Conservation (phyloP, 352 stramenopile genomes). For the Globisporangium perplexum region DNA sequence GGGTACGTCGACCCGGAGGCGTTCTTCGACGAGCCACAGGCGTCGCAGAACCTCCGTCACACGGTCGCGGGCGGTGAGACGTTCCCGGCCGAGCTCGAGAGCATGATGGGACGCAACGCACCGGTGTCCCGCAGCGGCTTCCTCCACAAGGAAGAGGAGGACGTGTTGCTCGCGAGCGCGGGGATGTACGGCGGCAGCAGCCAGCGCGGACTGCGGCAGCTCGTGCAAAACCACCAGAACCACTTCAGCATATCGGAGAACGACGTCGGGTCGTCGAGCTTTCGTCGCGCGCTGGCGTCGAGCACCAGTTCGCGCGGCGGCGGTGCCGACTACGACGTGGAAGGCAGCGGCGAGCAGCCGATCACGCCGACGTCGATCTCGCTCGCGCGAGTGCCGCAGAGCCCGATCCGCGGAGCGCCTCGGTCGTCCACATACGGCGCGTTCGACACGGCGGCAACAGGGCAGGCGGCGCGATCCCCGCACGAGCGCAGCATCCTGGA, state of each 20-base stretch:
- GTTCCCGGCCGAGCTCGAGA: slow-evolving; percentile 38
- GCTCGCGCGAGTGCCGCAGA: slow-evolving; percentile 17
- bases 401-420: slow-evolving; percentile 10
- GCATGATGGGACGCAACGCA: slow-evolving; percentile 28
- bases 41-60: slow-evolving; percentile 19
- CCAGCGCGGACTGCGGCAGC: slow-evolving; percentile 61
- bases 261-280: slow-evolving; percentile 25
- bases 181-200: slow-evolving; percentile 64
- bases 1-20: background rate
- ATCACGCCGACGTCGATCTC: slow-evolving; percentile 11
- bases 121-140: slow-evolving; percentile 48
- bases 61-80: slow-evolving; percentile 21
- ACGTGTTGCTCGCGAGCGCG: slow-evolving; percentile 64
- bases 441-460: slow-evolving; percentile 31
- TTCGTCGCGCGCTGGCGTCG: slow-evolving; percentile 18
- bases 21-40: slow-evolving; percentile 5
- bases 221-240: slow-evolving; percentile 73
- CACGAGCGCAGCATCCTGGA: slow-evolving; percentile 45
- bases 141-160: slow-evolving; percentile 65
- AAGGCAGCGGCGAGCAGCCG: slow-evolving; percentile 6
- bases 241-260: slow-evolving; percentile 53
- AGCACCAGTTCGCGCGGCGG: slow-evolving; percentile 19
- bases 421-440: slow-evolving; percentile 45
- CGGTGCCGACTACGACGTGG: slow-evolving; percentile 14
- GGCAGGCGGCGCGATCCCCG: slow-evolving; percentile 25